These are phyloP conservation scores for Clitopilus hobsonii DNA, from an alignment of 768 basidiomycete species.

Conservation along the genomic window DNA sequence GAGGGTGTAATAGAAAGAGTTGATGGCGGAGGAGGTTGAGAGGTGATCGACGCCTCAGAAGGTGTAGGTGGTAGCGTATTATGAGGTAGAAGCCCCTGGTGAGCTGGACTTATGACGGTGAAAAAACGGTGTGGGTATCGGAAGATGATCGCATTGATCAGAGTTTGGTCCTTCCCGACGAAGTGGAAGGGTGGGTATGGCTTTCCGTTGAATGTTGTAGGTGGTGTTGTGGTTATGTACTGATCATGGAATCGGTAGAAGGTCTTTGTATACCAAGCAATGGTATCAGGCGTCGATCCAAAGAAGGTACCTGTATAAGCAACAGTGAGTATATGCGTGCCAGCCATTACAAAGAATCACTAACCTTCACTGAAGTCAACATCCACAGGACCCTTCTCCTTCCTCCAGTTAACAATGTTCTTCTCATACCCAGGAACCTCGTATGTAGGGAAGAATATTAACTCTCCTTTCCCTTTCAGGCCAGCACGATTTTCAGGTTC, in stretches of 20 bases:
- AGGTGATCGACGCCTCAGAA: not conserved
- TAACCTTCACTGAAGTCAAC: conserved; percentile 47
- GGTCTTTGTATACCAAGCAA: conserved; percentile 38
- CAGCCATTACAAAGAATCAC: conserved; percentile 4
- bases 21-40: conserved; percentile 13
- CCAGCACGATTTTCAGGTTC: not conserved
- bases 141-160: conserved; percentile 44
- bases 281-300: conserved; percentile 39
- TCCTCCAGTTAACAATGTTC: conserved; percentile 27
- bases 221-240: conserved; percentile 36
- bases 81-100: conserved; percentile 11
- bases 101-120: conserved; percentile 25
- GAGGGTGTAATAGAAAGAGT: conserved; percentile 7
- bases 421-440: conserved; percentile 24
- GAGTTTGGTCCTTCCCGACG: conserved; percentile 53
- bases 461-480: conserved; percentile 27
- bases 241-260: conserved; percentile 50
- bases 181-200: conserved; percentile 24
- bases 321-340: not conserved
- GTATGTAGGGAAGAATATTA: conserved; percentile 44
- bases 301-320: conserved; percentile 48
- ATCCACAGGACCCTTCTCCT: conserved; percentile 46
- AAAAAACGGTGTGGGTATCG: conserved; percentile 43
- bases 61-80: conserved; percentile 4
- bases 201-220: not conserved